These are phyloP conservation scores for Delonix regia DNA, from an alignment of 306 rosid species.

Conservation along the genomic window DNA sequence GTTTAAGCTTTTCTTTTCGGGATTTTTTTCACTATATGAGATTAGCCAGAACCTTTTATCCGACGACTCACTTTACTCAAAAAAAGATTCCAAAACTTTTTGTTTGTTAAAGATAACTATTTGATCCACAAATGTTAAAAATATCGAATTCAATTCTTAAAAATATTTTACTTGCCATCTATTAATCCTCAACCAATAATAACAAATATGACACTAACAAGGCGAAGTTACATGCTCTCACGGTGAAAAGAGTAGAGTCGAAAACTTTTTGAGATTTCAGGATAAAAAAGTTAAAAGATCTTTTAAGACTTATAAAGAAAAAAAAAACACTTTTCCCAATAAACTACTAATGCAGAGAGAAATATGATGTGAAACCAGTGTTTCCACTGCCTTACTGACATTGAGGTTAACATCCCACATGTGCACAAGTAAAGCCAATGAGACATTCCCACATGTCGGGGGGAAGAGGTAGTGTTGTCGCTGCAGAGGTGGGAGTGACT, in stretches of 20 bases:
- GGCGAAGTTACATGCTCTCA: no score
- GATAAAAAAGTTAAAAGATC: neutral
- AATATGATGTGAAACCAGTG: neutral
- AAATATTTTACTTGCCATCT: no score
- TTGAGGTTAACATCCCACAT: slow-evolving; percentile 11
- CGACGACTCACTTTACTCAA: neutral
- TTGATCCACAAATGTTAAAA: no score
- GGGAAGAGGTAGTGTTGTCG: neutral
- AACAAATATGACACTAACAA: no score
- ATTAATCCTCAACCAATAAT: no score
- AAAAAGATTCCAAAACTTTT: no score
- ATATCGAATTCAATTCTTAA: no score
- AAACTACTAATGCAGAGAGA: neutral
- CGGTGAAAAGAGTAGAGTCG: no score
- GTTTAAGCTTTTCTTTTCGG: neutral
- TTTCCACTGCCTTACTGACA: neutral
- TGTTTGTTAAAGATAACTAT: no score
- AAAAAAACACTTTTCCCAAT: neutral
- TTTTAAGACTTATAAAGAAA: no score
- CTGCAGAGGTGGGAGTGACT: neutral
- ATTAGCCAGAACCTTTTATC: neutral
- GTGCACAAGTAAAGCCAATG: slow-evolving; percentile 12
- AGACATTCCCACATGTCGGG: slow-evolving; percentile 4
- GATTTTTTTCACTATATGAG: neutral
- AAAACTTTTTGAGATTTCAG: neutral